Evolutionary conservation across 805 yeast species (phyloP).

Genomic region (Ogataea methylovora): DNA sequence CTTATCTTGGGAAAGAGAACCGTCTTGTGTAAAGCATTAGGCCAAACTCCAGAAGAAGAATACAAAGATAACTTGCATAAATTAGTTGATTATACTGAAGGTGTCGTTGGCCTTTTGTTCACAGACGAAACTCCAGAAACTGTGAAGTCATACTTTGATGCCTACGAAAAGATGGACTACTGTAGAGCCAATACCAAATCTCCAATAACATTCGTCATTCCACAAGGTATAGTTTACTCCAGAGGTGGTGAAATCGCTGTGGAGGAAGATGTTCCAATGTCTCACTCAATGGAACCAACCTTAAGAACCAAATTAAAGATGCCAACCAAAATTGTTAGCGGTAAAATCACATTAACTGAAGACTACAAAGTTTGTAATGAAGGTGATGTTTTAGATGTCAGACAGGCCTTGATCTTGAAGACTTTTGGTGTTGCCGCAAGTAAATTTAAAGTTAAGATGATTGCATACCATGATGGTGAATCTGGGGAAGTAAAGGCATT

Average conservation of each 20-base stretch:
- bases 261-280: constrained; percentile 95
- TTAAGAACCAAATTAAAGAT: constrained; percentile 82
- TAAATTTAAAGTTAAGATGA: constrained; percentile 73
- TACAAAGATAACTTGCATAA: constrained; percentile 77
- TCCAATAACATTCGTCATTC: constrained; percentile 78
- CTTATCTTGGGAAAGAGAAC: constrained; percentile 87
- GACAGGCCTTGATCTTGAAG: constrained; percentile 85
- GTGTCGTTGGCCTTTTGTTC: constrained; percentile 82
- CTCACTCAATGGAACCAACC: constrained; percentile 92
- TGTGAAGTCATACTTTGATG: constrained; percentile 81
- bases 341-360: constrained; percentile 71
- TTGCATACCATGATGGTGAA: constrained; percentile 75
- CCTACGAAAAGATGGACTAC: constrained; percentile 73
- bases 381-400: constrained; percentile 79
- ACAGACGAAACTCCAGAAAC: constrained; percentile 84
- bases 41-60: constrained; percentile 82
- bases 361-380: constrained; percentile 75
- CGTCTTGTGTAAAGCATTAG: constrained; percentile 88
- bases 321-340: constrained; percentile 85
- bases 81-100: constrained; percentile 55
- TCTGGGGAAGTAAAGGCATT: constrained; percentile 17
- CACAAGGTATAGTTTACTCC: constrained; percentile 87
- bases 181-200: constrained; percentile 84
- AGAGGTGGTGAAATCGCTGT: constrained; percentile 88
- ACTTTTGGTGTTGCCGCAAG: constrained; percentile 95